Percentiles rank a stretch among this genome's conserved stretches.
Evolutionary conservation across 1,284 basidiomycete genomes (phyloP).

Genomic region (Afroboletus lepidellus): DNA sequence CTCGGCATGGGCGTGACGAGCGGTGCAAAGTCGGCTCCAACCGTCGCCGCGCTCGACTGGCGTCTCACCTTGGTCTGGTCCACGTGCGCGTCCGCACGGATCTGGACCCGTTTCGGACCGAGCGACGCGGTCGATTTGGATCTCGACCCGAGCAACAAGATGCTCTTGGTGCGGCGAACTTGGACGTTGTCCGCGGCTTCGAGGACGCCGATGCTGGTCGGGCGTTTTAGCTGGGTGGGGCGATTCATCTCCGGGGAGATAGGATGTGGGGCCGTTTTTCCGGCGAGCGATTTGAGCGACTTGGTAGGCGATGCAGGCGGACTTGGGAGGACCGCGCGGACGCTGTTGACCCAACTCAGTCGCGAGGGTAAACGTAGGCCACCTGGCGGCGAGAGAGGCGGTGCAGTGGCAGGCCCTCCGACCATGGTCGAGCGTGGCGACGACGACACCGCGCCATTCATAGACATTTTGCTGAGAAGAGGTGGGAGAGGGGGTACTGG

Average conservation of each 20-base stretch:
- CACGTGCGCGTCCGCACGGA: conserved; percentile 22
- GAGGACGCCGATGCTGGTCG: conserved; percentile 30
- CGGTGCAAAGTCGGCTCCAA: conserved; percentile 2
- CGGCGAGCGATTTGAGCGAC: conserved; percentile 7
- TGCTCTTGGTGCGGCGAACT: conserved; percentile 34
- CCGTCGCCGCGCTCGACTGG: conserved; percentile 27
- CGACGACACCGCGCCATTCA: conserved; percentile 6
- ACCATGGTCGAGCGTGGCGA: conserved; percentile 7
- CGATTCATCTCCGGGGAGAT: conserved; percentile 11
- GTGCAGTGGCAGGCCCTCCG: conserved; percentile 13
- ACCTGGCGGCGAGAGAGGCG: conserved; percentile 30
- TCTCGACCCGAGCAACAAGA: conserved; percentile 29
- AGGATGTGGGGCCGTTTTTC: conserved; percentile 6
- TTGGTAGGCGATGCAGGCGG: conserved; percentile 32
- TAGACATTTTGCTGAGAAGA: conserved; percentile 16
- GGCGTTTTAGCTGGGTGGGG: conserved; percentile 19
- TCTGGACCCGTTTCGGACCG: conserved; percentile 32
- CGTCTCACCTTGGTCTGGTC: conserved; percentile 25
- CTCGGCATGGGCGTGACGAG: background rate
- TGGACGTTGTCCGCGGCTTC: conserved; percentile 30
- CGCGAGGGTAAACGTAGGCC: conserved; percentile 32
- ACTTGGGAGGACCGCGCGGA: conserved; percentile 31
- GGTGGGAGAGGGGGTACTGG: conserved; percentile 31
- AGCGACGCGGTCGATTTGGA: conserved; percentile 30
- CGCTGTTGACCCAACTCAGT: conserved; percentile 31